phyloP scores from a whole-genome alignment of 345 rosid genomes.

The Murraya paniculata region DNA sequence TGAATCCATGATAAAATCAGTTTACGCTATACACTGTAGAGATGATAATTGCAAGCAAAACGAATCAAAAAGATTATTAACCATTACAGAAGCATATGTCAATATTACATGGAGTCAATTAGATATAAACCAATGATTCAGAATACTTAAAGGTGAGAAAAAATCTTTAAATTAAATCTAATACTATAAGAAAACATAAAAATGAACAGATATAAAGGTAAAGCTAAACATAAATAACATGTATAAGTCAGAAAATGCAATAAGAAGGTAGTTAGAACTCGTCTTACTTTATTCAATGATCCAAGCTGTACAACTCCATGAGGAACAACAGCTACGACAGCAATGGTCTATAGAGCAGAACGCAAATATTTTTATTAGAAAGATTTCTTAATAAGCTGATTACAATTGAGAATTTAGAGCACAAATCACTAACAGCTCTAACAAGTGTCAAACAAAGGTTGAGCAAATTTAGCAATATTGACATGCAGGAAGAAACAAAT shows the following conservation, averaged over 20 bases:
- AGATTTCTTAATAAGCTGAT: background rate
- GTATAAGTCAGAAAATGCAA: slow-evolving; percentile 6
- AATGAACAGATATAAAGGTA: background rate
- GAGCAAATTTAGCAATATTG: background rate
- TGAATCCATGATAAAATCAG: background rate
- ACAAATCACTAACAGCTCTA: background rate
- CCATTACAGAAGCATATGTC: background rate
- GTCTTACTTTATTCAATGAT: slow-evolving; percentile 67
- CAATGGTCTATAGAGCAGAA: slow-evolving; percentile 55
- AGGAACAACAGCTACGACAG: slow-evolving; percentile 68
- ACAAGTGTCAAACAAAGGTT: background rate
- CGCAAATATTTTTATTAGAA: background rate
- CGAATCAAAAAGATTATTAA: background rate
- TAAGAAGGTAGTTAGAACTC: slow-evolving; percentile 7
- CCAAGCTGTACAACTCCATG: slow-evolving; percentile 93
- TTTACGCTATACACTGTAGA: background rate
- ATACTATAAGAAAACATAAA: background rate
- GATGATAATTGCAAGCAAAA: slow-evolving; percentile 4
- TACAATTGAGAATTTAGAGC: background rate
- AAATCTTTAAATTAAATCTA: background rate
- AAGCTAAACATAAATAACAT: slow-evolving; percentile 4
- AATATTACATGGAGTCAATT: slow-evolving; percentile 1
- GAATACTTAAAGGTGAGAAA: background rate
- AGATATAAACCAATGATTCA: background rate
- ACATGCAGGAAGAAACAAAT: background rate